Percentiles rank a stretch among this genome's conserved stretches.
These are phyloP conservation scores for Capsella bursapastoris DNA, from an alignment of 345 rosid genomes.

Conservation along the genomic window DNA sequence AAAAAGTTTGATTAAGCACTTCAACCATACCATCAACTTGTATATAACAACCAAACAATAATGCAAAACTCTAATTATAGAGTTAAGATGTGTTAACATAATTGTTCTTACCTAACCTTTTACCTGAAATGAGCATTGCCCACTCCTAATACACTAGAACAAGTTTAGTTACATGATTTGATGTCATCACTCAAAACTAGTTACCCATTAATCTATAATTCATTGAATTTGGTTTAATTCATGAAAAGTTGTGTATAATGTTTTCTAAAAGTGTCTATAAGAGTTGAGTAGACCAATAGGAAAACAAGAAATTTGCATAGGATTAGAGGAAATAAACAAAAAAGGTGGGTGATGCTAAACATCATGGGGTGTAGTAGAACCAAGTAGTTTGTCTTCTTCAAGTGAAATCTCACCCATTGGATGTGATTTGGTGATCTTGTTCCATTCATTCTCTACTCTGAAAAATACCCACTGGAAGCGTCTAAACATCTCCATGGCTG, in stretches of 20 bases:
- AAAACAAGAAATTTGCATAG: constrained; percentile 14
- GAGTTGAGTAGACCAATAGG: neutral
- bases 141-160: neutral
- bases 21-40: neutral
- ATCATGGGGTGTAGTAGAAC: constrained; percentile 58
- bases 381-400: constrained; percentile 77
- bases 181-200: neutral
- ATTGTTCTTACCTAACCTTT: neutral
- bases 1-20: neutral
- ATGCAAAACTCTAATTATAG: neutral
- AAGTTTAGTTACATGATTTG: neutral
- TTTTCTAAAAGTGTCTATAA: constrained; percentile 9
- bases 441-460: constrained; percentile 99
- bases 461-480: constrained; percentile 95
- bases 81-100: neutral
- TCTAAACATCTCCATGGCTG: constrained; percentile 77
- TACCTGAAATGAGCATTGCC: neutral
- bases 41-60: neutral
- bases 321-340: constrained; percentile 31
- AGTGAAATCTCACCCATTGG: constrained; percentile 56
- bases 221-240: constrained; percentile 11
- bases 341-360: constrained; percentile 48
- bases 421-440: constrained; percentile 79
- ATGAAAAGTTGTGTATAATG: constrained; percentile 20
- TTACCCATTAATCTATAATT: too few species aligned